A percentile compares a stretch with the other conserved stretches of the same genome.
Conservation (phyloP, 495 filamentous ascomycete genomes). For the Neurospora sp. region DNA sequence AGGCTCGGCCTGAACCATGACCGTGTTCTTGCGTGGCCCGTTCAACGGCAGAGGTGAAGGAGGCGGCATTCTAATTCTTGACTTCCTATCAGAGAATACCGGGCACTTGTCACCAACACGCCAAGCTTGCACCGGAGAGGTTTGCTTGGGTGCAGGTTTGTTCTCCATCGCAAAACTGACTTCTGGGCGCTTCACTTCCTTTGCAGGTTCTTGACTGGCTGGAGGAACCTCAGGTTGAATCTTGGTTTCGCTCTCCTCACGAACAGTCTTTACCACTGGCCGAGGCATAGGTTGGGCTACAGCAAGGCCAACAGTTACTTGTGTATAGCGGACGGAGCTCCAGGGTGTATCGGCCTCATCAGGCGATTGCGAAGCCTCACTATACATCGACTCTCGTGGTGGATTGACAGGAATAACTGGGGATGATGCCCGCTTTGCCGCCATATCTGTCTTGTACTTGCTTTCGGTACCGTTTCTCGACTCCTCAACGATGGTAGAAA, state of each 20-base stretch:
- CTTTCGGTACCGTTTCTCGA: neutral
- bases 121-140: constrained; percentile 33
- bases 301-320: constrained; percentile 25
- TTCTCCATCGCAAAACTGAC: neutral
- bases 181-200: neutral
- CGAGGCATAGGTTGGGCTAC: constrained; percentile 2
- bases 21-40: constrained; percentile 18
- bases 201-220: neutral
- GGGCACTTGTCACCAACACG: constrained; percentile 44
- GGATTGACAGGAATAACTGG: constrained; percentile 18
- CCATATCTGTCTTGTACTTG: constrained; percentile 7
- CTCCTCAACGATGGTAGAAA: constrained; percentile 29
- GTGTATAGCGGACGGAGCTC: constrained; percentile 33
- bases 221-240: neutral
- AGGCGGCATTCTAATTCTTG: constrained; percentile 33
- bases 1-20: constrained; percentile 31
- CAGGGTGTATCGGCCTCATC: constrained; percentile 30
- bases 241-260: neutral
- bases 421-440: constrained; percentile 30
- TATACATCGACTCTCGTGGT: neutral
- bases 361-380: neutral
- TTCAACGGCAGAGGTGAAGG: constrained; percentile 39
- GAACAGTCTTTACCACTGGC: neutral
- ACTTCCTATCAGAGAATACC: constrained; percentile 39
- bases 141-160: constrained; percentile 3